Evolutionary conservation across 257 asterid genomes (phyloP).

Genomic region (Capsicum chinense): DNA sequence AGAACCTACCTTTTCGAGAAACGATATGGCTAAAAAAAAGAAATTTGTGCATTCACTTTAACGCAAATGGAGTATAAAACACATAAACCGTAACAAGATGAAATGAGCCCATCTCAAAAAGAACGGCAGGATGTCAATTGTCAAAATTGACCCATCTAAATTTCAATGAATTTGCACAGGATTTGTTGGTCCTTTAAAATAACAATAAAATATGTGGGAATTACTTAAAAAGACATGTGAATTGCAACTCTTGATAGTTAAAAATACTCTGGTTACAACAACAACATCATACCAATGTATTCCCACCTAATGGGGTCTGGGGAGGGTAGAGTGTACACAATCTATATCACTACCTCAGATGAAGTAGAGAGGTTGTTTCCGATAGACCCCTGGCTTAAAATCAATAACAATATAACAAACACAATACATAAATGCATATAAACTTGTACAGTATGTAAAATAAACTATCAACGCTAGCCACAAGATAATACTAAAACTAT

Average conservation of each 20-base stretch:
- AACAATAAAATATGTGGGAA: not conserved
- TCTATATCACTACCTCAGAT: no score
- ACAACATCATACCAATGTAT: no score
- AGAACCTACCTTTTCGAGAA: not conserved
- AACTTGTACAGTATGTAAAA: no score
- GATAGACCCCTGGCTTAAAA: no score
- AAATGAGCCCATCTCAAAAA: not conserved
- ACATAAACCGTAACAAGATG: not conserved
- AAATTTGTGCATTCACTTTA: not conserved
- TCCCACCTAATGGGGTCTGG: no score
- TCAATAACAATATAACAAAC: no score
- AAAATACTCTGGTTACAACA: not conserved
- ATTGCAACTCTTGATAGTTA: not conserved
- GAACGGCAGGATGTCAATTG: not conserved
- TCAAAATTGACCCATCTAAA: not conserved
- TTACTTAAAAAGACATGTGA: not conserved
- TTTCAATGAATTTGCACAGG: not conserved
- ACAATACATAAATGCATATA: no score
- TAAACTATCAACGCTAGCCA: no score
- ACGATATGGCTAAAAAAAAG: not conserved
- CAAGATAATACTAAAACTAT: no score
- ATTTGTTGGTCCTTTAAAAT: not conserved
- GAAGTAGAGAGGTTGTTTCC: no score
- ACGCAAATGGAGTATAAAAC: not conserved
- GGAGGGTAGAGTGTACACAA: no score